Evolutionary conservation across 495 filamentous ascomycete genomes (phyloP), one percentile per base, ranked within the genome.

Genomic region (Tetracladium setigerum): DNA sequence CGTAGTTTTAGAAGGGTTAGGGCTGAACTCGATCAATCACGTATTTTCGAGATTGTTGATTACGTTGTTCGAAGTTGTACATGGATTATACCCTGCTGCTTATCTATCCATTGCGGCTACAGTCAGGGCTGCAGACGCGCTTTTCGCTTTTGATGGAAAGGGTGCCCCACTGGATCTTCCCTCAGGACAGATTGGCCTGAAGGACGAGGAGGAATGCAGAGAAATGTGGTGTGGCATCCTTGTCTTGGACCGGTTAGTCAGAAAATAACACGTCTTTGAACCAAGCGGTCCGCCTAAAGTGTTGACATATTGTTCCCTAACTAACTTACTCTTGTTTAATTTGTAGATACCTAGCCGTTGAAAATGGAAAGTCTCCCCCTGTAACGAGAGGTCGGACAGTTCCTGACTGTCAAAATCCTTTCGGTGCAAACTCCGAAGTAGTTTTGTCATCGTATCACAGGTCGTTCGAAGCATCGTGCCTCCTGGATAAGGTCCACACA

Each of bases 41-140:
- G 34, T 52, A n/a, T 43, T 46, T 36, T 45, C 49, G 34, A 46
- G 49, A 37, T 40, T 46, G 31, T 36, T 52, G 49, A 30, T 52
- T n/a, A 52, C 49, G 15, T 31, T 52, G 22, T 52, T 52, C 34
- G 49, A 52, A 52, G 41, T 52, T 30, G 34, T 27, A 24, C 49
- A 52, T 46, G 49, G 49, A 34, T 46, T 40, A 16, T 41, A 52
- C 27, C 41, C 34, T 22, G 49, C 49, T 9, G 49, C 49, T 34
- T 46, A 33, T 46, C 45, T 46, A 13, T 52, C 49, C 16, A 52
- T 52, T 41, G 49, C 41, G 36, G 41, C 49, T 15, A 52, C 43
- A 41, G 49, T 52, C 34, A 46, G 41, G 36, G 49, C 49, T 22
- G 34, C 41, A 33, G 41, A 52, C 27, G 41, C 49, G 35, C 41